Evolutionary conservation across 2,329 filamentous ascomycete genomes (phyloP), one percentile per base, ranked within the genome.

Genomic region (Pseudopithomyces chartarum): DNA sequence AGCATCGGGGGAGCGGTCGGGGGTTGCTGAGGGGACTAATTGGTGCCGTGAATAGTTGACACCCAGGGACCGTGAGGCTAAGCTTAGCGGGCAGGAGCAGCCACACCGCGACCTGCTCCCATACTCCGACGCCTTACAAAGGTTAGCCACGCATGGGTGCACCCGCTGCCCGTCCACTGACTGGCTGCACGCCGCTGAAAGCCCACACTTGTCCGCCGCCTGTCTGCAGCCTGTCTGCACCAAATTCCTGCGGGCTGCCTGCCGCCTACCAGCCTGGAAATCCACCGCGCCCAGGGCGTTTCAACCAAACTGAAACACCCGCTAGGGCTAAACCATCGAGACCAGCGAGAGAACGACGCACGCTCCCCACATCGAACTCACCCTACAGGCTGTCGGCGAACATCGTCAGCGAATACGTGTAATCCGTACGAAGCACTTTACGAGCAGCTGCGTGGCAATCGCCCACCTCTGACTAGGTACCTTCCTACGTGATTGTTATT

Each of bases 21-120:
- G 46, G 53, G 53, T 55, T 54, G 52, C 52, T 54, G 36, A 48
- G 36, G 45, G 52, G 52, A 54, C 34, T 50, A 54, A 43, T 42
- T 50, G 38, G 7, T 40, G 8, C 40, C 50, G 53, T 55, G 53
- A 51, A 55, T 42, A 40, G 36, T 49, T 45, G 52, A 55, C 36
- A 38, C 52, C 45, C 45, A 48, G 52, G 52, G 36, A 47, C 52
- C 36, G 45, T 20, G 33, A 54, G 43, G 46, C 53, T 50, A 51
- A 40, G 43, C 34, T 26, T 39, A 50, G 34, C 51, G 39, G 53
- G 54, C 23, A 52, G 23, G 42, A 48, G 54, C 54, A 52, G 47
- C 53, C 53, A 51, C 53, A 47, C 42, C 26, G 52, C 39, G 22
- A 38, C n/a, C 46, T 26, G 3, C 34, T 11, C 46, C 11, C 19